Percentiles rank a stretch among this genome's conserved stretches.
Evolutionary conservation across 768 basidiomycete genomes (phyloP).

Genomic region (Suillus paluster): DNA sequence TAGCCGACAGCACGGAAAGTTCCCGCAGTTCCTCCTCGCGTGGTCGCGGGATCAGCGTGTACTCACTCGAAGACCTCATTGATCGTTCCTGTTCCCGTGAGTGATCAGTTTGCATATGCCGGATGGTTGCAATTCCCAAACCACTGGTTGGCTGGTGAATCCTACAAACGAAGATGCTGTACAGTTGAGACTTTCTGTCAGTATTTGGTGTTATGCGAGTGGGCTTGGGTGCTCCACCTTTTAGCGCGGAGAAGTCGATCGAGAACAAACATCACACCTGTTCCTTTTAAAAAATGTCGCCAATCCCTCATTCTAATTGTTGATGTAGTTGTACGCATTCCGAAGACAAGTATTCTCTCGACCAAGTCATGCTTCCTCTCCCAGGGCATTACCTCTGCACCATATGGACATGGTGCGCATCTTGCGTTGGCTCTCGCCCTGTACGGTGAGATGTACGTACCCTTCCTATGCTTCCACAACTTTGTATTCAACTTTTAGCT

Average conservation of each 20-base stretch:
- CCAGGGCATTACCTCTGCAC: slow-evolving; percentile 44
- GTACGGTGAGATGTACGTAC: slow-evolving; percentile 65
- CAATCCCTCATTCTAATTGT: slow-evolving; percentile 1
- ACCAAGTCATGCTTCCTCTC: slow-evolving; percentile 57
- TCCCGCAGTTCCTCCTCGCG: slow-evolving; percentile 14
- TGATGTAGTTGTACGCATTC: slow-evolving; percentile 63
- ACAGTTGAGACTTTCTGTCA: neutral
- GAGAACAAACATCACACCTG: neutral
- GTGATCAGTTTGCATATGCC: slow-evolving; percentile 16
- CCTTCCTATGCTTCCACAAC: slow-evolving; percentile 6
- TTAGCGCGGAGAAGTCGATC: neutral
- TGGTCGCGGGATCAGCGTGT: slow-evolving; percentile 26
- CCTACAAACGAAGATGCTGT: neutral
- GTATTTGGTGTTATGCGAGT: neutral
- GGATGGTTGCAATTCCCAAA: slow-evolving; percentile 1
- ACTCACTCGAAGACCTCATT: slow-evolving; percentile 27
- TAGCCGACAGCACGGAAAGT: slow-evolving; percentile 1
- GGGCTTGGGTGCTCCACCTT: neutral
- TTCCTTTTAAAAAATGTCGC: slow-evolving; percentile 8
- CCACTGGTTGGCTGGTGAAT: neutral
- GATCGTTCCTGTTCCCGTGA: slow-evolving; percentile 29
- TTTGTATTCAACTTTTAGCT: neutral
- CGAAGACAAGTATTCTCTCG: slow-evolving; percentile 65
- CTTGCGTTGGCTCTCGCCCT: slow-evolving; percentile 66
- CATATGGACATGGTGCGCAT: slow-evolving; percentile 62